A percentile compares a stretch with the other conserved stretches of the same genome.
Evolutionary conservation across 2,329 filamentous ascomycete genomes (phyloP).

Genomic region (Rhynchosporium graminicola): DNA sequence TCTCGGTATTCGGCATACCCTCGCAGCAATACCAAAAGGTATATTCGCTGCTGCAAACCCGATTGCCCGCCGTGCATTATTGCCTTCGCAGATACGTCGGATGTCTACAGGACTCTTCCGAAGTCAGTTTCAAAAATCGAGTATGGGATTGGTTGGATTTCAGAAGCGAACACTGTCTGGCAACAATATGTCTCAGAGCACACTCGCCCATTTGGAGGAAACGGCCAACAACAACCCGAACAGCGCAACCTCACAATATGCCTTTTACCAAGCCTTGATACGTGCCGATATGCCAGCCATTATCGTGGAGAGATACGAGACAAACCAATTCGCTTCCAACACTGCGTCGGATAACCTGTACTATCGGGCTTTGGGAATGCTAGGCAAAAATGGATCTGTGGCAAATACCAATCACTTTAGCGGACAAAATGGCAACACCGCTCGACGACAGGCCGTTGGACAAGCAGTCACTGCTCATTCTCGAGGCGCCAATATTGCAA

Average conservation of each 20-base stretch:
- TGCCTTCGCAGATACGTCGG: conserved; percentile 26
- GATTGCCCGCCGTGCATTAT: conserved; percentile 24
- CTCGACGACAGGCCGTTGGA: conserved; percentile 75
- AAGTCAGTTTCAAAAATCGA: conserved; percentile 26
- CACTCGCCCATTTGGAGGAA: conserved; percentile 84
- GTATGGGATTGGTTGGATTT: conserved; percentile 16
- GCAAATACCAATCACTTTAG: conserved; percentile 26
- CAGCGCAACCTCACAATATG: conserved; percentile 85
- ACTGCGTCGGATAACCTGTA: conserved; percentile 77
- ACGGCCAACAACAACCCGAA: conserved; percentile 89
- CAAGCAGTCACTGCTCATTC: conserved; percentile 77
- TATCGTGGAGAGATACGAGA: conserved; percentile 85
- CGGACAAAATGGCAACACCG: conserved; percentile 42
- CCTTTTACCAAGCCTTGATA: conserved; percentile 89
- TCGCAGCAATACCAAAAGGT: conserved; percentile 30
- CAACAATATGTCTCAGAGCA: conserved; percentile 48
- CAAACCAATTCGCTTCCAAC: conserved; percentile 81
- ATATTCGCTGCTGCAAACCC: conserved; percentile 32
- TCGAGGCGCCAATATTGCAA: conserved; percentile 63
- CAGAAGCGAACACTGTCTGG: conserved; percentile 37
- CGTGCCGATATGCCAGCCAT: conserved; percentile 94
- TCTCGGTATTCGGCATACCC: conserved; percentile 22
- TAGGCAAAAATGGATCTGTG: conserved; percentile 46
- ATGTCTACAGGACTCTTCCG: conserved; percentile 31
- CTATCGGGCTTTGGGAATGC: conserved; percentile 67